Conservation (phyloP, 306 rosid genomes). For the Casuarina cunninghamiana region DNA sequence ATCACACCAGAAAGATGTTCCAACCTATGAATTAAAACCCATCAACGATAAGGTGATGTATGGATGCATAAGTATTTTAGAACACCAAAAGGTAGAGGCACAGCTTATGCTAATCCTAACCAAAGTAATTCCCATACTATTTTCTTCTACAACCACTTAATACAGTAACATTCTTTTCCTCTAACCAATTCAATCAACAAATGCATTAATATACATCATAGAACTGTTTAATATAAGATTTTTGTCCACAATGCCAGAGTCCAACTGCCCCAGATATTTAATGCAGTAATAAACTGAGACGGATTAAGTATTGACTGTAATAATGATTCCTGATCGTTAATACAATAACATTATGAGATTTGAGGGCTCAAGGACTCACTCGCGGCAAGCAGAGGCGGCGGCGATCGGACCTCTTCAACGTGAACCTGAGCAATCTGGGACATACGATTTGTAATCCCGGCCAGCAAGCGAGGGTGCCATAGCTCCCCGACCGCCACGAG, state of each 20-base stretch:
- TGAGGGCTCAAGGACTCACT: slow-evolving; percentile 53
- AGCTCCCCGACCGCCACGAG: slow-evolving; percentile 77
- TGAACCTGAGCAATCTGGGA: slow-evolving; percentile 41
- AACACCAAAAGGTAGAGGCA: slow-evolving; percentile 1
- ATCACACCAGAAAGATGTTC: background rate
- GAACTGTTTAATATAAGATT: background rate
- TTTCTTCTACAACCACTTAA: background rate
- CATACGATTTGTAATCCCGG: slow-evolving; percentile 61
- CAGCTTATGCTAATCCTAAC: background rate
- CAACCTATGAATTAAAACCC: background rate
- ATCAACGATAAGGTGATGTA: background rate
- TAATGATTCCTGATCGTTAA: background rate
- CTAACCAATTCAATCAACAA: background rate
- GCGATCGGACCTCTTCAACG: slow-evolving; percentile 27
- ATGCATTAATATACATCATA: background rate
- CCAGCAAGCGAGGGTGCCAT: slow-evolving; percentile 72
- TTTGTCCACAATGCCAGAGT: background rate
- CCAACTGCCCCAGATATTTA: background rate
- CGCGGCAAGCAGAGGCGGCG: slow-evolving; percentile 54
- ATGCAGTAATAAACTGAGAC: background rate
- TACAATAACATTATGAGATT: background rate
- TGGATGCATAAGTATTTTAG: background rate
- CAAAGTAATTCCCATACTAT: background rate
- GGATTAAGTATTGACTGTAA: background rate
- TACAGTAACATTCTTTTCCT: background rate